These are phyloP conservation scores for Chlamydomonas urium DNA, from an alignment of 139 green algal species.

Conservation along the genomic window DNA sequence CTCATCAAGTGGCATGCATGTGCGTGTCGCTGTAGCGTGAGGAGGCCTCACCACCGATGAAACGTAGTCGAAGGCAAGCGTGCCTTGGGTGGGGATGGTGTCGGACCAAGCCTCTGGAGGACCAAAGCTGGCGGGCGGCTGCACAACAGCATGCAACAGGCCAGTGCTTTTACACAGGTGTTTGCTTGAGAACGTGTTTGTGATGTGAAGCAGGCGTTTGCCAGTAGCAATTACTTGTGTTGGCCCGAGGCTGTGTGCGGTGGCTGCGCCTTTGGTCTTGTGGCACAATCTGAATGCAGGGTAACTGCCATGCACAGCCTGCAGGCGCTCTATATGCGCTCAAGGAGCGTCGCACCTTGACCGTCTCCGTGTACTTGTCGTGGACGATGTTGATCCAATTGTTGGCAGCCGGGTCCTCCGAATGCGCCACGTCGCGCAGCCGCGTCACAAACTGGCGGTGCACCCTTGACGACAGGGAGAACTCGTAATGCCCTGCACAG, in stretches of 20 bases:
- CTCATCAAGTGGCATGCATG: no score
- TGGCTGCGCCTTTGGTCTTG: no score
- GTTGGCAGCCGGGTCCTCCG: no score
- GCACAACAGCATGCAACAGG: no score
- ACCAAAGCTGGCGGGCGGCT: slow-evolving; percentile 34
- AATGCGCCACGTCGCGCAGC: slow-evolving; percentile 42
- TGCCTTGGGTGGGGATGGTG: slow-evolving; percentile 43
- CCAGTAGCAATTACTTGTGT: no score
- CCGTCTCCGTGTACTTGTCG: slow-evolving; percentile 34
- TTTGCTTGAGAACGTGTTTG: no score
- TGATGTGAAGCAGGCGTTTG: no score
- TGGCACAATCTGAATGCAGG: no score
- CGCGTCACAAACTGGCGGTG: slow-evolving; percentile 42
- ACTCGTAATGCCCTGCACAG: slow-evolving; percentile 58
- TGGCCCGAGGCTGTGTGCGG: no score
- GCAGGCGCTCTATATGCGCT: background rate
- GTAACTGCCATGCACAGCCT: no score
- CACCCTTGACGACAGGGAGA: slow-evolving; percentile 42
- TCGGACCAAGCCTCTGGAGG: slow-evolving; percentile 47
- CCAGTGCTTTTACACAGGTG: no score
- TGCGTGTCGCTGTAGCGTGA: no score
- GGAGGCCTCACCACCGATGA: background rate
- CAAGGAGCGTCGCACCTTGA: slow-evolving; percentile 19
- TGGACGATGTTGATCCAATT: slow-evolving; percentile 63
- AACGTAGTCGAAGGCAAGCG: slow-evolving; percentile 55